Percentiles rank a stretch among this genome's conserved stretches.
These are phyloP conservation scores for Symbiodinium pilosum DNA, from an alignment of 73 alveolate genomes.

Conservation along the genomic window DNA sequence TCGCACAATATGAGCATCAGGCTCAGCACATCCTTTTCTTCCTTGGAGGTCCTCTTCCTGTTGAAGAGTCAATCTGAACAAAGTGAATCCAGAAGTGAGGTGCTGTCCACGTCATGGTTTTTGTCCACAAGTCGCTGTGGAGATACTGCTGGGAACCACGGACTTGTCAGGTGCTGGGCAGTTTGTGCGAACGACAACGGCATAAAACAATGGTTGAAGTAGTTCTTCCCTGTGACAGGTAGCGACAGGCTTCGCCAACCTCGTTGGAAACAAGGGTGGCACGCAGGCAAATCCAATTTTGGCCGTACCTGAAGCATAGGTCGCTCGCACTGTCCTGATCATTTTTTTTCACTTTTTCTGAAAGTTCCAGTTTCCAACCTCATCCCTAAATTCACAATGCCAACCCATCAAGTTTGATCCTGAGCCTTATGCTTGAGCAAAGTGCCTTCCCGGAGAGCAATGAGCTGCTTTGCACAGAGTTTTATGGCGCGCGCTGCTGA, in stretches of 20 bases:
- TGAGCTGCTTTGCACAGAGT: too few species aligned
- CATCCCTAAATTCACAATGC: too few species aligned
- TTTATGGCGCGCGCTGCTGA: too few species aligned
- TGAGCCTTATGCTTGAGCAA: too few species aligned
- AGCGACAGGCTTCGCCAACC: conserved; percentile 91
- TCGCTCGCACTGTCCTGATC: too few species aligned
- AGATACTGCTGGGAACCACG: conserved; percentile 28
- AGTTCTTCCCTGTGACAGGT: conserved; percentile 27
- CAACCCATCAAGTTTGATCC: too few species aligned
- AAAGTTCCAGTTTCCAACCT: too few species aligned
- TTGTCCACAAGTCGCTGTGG: conserved; percentile 64
- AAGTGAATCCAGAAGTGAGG: background rate
- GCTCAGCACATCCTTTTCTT: background rate
- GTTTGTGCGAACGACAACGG: background rate
- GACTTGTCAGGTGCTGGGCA: conserved; percentile 26
- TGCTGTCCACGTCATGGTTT: conserved; percentile 83
- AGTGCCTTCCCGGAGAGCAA: too few species aligned
- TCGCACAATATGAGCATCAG: conserved; percentile 64
- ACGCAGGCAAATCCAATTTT: conserved; percentile 59
- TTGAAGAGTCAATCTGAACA: background rate
- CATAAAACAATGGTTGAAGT: background rate
- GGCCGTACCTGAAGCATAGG: too few species aligned
- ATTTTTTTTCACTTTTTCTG: too few species aligned
- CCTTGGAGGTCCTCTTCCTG: background rate
- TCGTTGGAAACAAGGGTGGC: conserved; percentile 84